Evolutionary conservation across 2,329 filamentous ascomycete genomes (phyloP).

Genomic region (Epicoccum nigrum): DNA sequence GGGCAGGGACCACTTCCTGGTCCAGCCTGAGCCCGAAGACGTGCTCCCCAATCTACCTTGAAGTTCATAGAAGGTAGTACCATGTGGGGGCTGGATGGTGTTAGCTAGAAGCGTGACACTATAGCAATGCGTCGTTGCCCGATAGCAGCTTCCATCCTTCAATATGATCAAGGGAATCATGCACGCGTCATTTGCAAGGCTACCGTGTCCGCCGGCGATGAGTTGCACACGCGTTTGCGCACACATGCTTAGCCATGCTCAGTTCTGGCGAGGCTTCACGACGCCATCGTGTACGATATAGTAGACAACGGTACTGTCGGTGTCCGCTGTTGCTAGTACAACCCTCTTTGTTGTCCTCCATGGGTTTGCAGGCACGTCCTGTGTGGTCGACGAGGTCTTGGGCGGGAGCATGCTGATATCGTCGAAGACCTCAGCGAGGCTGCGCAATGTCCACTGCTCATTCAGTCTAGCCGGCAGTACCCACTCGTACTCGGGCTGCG

Average conservation of each 20-base stretch:
- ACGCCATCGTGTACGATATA: slow-evolving; percentile 87
- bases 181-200: too few relatives aligned
- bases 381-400: slow-evolving; percentile 23
- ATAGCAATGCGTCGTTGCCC: slow-evolving; percentile 7
- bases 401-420: slow-evolving; percentile 52
- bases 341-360: slow-evolving; percentile 67
- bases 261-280: slow-evolving; percentile 85
- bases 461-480: slow-evolving; percentile 74
- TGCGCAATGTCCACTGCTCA: slow-evolving; percentile 73
- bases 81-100: slow-evolving; percentile 8
- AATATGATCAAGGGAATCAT: background rate
- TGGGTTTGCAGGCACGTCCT: slow-evolving; percentile 32
- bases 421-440: slow-evolving; percentile 74
- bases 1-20: slow-evolving; percentile 51
- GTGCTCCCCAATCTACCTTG: slow-evolving; percentile 40
- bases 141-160: slow-evolving; percentile 4
- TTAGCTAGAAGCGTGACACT: slow-evolving; percentile 14
- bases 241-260: slow-evolving; percentile 16
- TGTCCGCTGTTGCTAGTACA: slow-evolving; percentile 75
- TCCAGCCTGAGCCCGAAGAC: slow-evolving; percentile 47
- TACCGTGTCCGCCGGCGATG: background rate
- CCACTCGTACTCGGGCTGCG: slow-evolving; percentile 66
- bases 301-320: slow-evolving; percentile 83
- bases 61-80: background rate
- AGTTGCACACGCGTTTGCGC: background rate